Percentiles rank a stretch among this genome's conserved stretches.
These are phyloP conservation scores for Penicillium alfredii DNA, from an alignment of 495 filamentous ascomycete genomes.

Conservation along the genomic window DNA sequence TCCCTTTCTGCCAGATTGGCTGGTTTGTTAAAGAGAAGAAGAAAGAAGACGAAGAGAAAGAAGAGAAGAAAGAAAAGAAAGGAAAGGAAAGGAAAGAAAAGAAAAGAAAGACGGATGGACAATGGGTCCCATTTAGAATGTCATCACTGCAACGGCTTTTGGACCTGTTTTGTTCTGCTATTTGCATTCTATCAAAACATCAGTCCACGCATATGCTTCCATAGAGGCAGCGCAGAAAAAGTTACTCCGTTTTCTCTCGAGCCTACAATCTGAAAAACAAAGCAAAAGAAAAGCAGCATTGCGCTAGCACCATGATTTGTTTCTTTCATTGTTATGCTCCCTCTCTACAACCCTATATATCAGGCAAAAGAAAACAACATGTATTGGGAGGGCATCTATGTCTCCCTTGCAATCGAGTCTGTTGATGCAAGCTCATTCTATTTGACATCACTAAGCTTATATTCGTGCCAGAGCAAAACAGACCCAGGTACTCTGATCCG, in stretches of 20 bases:
- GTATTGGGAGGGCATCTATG: no score
- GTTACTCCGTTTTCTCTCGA: background rate
- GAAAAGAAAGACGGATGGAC: background rate
- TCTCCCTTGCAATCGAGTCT: no score
- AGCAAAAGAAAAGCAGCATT: background rate
- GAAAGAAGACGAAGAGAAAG: background rate
- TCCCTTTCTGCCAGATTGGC: no score
- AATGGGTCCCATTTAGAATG: no score
- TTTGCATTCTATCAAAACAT: conserved; percentile 3
- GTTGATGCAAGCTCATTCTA: no score
- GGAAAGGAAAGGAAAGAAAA: background rate
- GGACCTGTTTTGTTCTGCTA: no score
- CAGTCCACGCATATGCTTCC: background rate
- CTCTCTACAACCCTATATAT: no score
- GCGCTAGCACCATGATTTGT: no score
- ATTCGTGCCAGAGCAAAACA: background rate
- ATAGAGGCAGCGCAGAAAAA: background rate
- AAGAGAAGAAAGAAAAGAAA: conserved; percentile 1
- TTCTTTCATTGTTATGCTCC: no score
- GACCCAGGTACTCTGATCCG: background rate
- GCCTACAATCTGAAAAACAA: background rate
- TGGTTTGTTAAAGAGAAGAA: background rate
- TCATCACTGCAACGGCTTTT: no score
- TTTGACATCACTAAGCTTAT: background rate
- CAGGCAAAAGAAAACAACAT: no score